Percentiles rank a stretch among this genome's conserved stretches.
Conservation (phyloP, 257 asterid species). For the Solanum chilense region DNA sequence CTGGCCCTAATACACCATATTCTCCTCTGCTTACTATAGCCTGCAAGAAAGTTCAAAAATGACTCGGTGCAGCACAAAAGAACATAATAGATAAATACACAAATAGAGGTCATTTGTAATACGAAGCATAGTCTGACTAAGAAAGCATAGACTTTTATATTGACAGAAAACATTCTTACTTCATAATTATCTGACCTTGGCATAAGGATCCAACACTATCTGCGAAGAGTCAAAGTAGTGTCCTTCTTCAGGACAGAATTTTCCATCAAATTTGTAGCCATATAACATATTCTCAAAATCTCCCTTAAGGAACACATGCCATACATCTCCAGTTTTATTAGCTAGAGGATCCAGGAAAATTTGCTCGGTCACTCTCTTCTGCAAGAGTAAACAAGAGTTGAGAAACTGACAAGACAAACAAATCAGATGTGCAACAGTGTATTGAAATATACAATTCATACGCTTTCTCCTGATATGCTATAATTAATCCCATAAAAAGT, state of each 20-base stretch:
- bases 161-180: background rate
- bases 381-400: conserved; percentile 10
- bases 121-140: background rate
- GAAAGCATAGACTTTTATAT: background rate
- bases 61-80: background rate
- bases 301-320: conserved; percentile 92
- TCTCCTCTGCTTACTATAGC: conserved; percentile 73
- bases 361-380: conserved; percentile 80
- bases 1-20: conserved; percentile 59
- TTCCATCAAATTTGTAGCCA: conserved; percentile 71
- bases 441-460: background rate
- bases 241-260: conserved; percentile 74
- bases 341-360: conserved; percentile 50
- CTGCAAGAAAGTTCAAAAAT: conserved; percentile 26
- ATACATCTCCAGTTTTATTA: conserved; percentile 89
- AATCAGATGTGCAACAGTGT: background rate
- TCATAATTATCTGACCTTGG: conserved; percentile 47
- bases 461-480: background rate
- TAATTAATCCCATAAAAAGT: background rate
- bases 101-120: background rate
- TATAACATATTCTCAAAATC: conserved; percentile 67
- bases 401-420: background rate
- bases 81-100: background rate
- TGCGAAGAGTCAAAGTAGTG: conserved; percentile 62
- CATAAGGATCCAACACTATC: conserved; percentile 83